Percentiles rank a stretch among this genome's conserved stretches.
Conservation (phyloP, 495 filamentous ascomycete species). For the Penicillium canescens region DNA sequence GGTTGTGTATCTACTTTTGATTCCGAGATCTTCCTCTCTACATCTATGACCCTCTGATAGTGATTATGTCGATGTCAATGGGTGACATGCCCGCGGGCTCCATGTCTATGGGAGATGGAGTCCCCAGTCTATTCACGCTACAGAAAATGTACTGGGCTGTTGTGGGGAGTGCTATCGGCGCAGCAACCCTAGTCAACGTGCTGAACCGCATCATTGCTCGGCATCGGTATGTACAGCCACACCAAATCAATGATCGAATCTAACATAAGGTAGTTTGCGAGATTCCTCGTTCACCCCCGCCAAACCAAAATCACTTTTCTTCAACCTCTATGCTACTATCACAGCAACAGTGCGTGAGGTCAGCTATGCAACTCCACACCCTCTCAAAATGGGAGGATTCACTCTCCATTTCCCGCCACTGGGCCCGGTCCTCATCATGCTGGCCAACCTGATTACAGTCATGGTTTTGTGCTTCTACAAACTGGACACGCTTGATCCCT, state of each 20-base stretch:
- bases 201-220: slow-evolving; percentile 42
- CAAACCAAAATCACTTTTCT: slow-evolving; percentile 59
- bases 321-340: slow-evolving; percentile 61
- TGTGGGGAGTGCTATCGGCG: slow-evolving; percentile 54
- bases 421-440: slow-evolving; percentile 35
- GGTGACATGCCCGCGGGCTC: slow-evolving; percentile 36
- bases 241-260: not conserved
- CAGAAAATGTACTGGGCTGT: slow-evolving; percentile 63
- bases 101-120: slow-evolving; percentile 49
- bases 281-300: slow-evolving; percentile 52
- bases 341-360: slow-evolving; percentile 69
- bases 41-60: not conserved
- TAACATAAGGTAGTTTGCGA: slow-evolving; percentile 19
- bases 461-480: slow-evolving; percentile 46
- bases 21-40: not conserved
- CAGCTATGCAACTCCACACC: slow-evolving; percentile 59
- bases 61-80: slow-evolving; percentile 29
- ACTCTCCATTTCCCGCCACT: slow-evolving; percentile 49
- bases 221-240: slow-evolving; percentile 44
- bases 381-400: slow-evolving; percentile 47
- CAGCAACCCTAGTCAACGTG: slow-evolving; percentile 51
- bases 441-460: slow-evolving; percentile 40
- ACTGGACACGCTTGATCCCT: slow-evolving; percentile 36
- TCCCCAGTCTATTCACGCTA: slow-evolving; percentile 46
- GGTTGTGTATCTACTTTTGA: not conserved